These are phyloP conservation scores for Artemisia princeps DNA, from an alignment of 140 eudicot species.

Conservation along the genomic window DNA sequence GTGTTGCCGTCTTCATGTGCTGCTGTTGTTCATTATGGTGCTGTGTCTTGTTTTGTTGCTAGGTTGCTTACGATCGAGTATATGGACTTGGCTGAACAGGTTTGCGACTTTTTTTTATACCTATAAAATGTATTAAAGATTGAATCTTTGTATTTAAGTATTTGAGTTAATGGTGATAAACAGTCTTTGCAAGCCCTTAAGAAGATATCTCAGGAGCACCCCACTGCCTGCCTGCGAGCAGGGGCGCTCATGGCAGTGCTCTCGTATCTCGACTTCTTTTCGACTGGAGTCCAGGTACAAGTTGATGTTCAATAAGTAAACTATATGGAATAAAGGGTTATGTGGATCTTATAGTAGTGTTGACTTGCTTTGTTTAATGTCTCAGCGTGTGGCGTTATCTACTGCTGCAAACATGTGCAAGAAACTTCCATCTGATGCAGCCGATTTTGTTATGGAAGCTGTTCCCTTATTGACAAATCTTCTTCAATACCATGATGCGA, in stretches of 20 bases:
- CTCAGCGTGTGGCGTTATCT: constrained; percentile 85
- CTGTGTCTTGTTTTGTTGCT: constrained; percentile 83
- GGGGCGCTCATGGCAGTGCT: constrained; percentile 99
- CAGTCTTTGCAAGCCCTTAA: constrained; percentile 97
- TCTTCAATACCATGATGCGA: constrained; percentile 95
- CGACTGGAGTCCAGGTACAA: constrained; percentile 94
- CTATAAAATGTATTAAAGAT: not conserved
- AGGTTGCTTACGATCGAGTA: constrained; percentile 92
- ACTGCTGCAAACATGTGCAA: constrained; percentile 99
- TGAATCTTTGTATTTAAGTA: not conserved
- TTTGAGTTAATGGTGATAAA: constrained; percentile 14
- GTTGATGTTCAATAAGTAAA: constrained; percentile 2
- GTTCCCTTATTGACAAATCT: constrained; percentile 90
- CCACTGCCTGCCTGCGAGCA: constrained; percentile 97
- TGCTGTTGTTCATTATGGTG: constrained; percentile 96
- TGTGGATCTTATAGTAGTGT: not conserved
- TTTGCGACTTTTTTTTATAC: constrained; percentile 12
- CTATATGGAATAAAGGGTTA: not conserved
- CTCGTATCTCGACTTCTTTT: constrained; percentile 88
- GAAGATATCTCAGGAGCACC: constrained; percentile 98
- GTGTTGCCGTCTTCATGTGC: constrained; percentile 87
- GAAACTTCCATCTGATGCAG: constrained; percentile 95
- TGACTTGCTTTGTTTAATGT: constrained; percentile 1
- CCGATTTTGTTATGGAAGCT: constrained; percentile 96
- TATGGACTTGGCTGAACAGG: constrained; percentile 99